Base-by-base conservation (phyloP, 2,329 filamentous ascomycete species). In the Alternaria sp. region DNA sequence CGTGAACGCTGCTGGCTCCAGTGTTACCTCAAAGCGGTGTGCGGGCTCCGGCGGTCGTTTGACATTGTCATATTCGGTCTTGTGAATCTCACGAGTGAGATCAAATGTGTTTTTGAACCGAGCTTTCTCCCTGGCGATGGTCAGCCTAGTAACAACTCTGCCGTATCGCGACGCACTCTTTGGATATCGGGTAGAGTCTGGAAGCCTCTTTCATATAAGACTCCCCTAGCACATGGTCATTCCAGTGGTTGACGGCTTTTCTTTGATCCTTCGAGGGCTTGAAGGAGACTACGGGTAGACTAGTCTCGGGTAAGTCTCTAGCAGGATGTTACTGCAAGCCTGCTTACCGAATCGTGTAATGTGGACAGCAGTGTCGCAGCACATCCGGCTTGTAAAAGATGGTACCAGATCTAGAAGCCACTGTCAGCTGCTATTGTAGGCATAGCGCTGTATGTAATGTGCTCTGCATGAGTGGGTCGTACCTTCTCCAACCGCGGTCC, bases 301-400 rank as follows among this genome's bases (percentile, higher is more conserved):
- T 83, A 59, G 24, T n/a, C 32, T 32, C 22, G 38, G 24, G 44
- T 72, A 46, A 73, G 59, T 56, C 39, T 39, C 30, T 30, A 16
- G n/a, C 46, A 30, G 32, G 3, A 30, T 20, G 24, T 8, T 22
- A 22, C n/a, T 34, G 24, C 24, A 18, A 46, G 11, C 28, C 39
- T 51, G 38, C 74, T 53, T 68, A 83, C 82, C 81, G 88, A 54
- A 95, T 89, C 1, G 91, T 93, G 76, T 94, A 98, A 74, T 97
- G 93, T 44, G 94, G 93, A 77, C 95, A 99, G 73, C 95, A 99
- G 63, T 93, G 91, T 57, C 88, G 84, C 59, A 86, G 85, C 70
- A 92, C 89, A 77, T 95, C 90, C 14, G 92, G 91, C 62, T 92
- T 88, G 79, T 95, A 95, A 49, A 95, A 81, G 8, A 93, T 82